Percentiles rank a stretch among this genome's conserved stretches.
Conservation (phyloP, 768 basidiomycete species). For the Crepidotus variabilis region DNA sequence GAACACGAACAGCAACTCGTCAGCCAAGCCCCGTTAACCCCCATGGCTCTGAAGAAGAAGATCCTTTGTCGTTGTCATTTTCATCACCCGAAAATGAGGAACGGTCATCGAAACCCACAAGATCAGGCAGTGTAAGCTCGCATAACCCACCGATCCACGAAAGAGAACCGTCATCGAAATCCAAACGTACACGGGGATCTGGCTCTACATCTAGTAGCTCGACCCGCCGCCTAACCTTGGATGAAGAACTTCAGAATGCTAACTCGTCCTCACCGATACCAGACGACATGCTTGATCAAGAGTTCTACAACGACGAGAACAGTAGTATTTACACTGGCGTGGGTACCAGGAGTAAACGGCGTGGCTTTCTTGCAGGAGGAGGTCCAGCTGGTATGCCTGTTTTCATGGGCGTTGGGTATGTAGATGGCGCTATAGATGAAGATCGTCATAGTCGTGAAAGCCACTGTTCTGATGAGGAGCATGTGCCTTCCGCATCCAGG, state of each 20-base stretch:
- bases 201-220: background rate
- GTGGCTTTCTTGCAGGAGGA: conserved; percentile 70
- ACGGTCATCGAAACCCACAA: background rate
- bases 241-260: conserved; percentile 60
- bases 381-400: conserved; percentile 72
- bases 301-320: conserved; percentile 24
- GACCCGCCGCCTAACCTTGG: conserved; percentile 49
- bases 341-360: conserved; percentile 49
- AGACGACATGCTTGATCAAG: background rate
- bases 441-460: conserved; percentile 13
- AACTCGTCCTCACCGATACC: conserved; percentile 16
- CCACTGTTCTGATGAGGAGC: conserved; percentile 17
- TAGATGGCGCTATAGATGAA: conserved; percentile 46
- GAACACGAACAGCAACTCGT: conserved; percentile 5
- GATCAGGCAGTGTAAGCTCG: background rate
- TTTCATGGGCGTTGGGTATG: conserved; percentile 66
- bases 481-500: conserved; percentile 12
- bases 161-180: background rate
- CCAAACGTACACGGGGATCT: background rate
- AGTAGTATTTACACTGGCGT: conserved; percentile 48
- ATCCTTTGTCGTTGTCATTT: conserved; percentile 31
- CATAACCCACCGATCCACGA: background rate
- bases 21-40: background rate
- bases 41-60: conserved; percentile 26
- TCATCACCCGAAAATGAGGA: conserved; percentile 11